phyloP scores from a whole-genome alignment of 2,329 filamentous ascomycete genomes.

The Furcasterigmium sp. region DNA sequence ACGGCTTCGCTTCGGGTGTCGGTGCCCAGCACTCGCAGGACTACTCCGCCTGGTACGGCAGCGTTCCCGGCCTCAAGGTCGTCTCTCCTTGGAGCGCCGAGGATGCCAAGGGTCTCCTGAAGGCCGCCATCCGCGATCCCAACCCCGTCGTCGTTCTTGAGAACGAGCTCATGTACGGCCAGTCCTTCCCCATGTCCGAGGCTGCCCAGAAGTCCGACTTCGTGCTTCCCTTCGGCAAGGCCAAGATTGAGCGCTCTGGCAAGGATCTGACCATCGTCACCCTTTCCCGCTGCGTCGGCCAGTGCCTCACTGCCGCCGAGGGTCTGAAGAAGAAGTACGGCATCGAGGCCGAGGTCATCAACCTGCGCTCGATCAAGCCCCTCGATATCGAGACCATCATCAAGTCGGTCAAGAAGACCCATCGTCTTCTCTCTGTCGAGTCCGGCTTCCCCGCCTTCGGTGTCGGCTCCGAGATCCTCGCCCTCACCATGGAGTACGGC shows the following conservation, averaged over 20 bases:
- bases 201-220: constrained; percentile 95
- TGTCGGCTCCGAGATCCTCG: constrained; percentile 87
- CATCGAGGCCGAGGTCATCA: constrained; percentile 93
- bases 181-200: constrained; percentile 94
- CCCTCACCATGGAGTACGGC: constrained; percentile 92
- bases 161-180: constrained; percentile 85
- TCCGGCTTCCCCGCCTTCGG: constrained; percentile 96
- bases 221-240: constrained; percentile 95
- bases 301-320: constrained; percentile 83
- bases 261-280: constrained; percentile 96
- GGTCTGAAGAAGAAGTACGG: constrained; percentile 94
- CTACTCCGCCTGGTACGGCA: constrained; percentile 98
- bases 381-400: constrained; percentile 93
- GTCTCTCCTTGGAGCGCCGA: constrained; percentile 94
- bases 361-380: constrained; percentile 95
- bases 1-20: constrained; percentile 95
- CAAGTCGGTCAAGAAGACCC: constrained; percentile 98
- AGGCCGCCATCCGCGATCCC: constrained; percentile 95
- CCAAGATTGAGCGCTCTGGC: constrained; percentile 94
- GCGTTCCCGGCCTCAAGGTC: constrained; percentile 95
- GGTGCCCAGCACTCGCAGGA: constrained; percentile 98
- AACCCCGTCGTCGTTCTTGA: constrained; percentile 92
- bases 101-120: constrained; percentile 96
- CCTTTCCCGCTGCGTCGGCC: constrained; percentile 91
- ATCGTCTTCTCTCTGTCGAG: constrained; percentile 84